A percentile compares a stretch with the other conserved stretches of the same genome.
Evolutionary conservation across 257 asterid genomes (phyloP).

Genomic region (Prunella vulgaris): DNA sequence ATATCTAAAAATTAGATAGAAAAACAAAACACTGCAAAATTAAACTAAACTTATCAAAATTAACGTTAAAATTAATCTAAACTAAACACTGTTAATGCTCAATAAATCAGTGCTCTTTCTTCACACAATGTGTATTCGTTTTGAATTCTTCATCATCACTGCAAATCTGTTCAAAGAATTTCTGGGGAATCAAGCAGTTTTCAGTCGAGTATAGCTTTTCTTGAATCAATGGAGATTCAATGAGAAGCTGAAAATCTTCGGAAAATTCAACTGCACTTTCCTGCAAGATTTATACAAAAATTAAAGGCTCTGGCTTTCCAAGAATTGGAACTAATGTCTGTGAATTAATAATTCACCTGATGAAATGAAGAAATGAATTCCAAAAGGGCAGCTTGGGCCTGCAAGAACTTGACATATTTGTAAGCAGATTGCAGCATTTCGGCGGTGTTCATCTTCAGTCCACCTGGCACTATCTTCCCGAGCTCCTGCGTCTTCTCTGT

Average conservation of each 20-base stretch:
- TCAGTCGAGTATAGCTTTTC: slow-evolving; percentile 64
- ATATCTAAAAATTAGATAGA: slow-evolving; percentile 5
- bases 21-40: slow-evolving; percentile 13
- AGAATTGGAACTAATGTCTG: too few species aligned
- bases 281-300: slow-evolving; percentile 41
- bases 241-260: slow-evolving; percentile 47
- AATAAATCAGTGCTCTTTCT: slow-evolving; percentile 10
- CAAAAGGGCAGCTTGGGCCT: slow-evolving; percentile 67
- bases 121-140: slow-evolving; percentile 15
- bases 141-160: slow-evolving; percentile 16
- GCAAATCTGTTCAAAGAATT: slow-evolving; percentile 29
- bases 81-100: neutral
- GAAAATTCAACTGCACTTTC: slow-evolving; percentile 28
- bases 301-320: too few species aligned
- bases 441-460: slow-evolving; percentile 82
- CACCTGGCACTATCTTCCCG: slow-evolving; percentile 85
- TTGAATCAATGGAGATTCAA: slow-evolving; percentile 56
- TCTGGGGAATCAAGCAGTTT: slow-evolving; percentile 54
- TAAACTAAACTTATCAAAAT: too few species aligned
- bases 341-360: slow-evolving; percentile 32
- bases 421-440: slow-evolving; percentile 82
- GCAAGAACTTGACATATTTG: slow-evolving; percentile 66
- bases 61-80: too few species aligned
- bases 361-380: slow-evolving; percentile 28
- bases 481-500: slow-evolving; percentile 83